phyloP scores from a whole-genome alignment of 352 stramenopile species.

The Phytopythium delawarense region DNA sequence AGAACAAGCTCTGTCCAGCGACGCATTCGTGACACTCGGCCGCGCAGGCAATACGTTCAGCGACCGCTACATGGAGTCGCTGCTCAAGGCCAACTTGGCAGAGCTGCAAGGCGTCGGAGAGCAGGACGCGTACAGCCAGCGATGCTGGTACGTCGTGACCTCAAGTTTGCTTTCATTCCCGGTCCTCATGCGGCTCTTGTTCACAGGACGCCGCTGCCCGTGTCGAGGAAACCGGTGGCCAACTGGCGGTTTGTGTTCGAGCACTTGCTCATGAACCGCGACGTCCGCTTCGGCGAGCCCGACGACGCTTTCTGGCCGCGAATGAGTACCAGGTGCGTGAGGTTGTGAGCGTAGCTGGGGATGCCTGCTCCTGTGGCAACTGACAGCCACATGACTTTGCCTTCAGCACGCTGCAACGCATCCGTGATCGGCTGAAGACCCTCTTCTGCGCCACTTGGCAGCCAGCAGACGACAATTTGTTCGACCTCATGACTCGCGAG shows the following conservation, averaged over 20 bases:
- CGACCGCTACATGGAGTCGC: slow-evolving; percentile 38
- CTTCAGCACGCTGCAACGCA: slow-evolving; percentile 49
- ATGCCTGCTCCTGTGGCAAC: slow-evolving; percentile 2
- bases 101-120: slow-evolving; percentile 38
- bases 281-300: not conserved
- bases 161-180: not conserved
- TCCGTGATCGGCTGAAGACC: slow-evolving; percentile 53
- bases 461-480: slow-evolving; percentile 44
- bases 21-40: slow-evolving; percentile 22
- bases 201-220: slow-evolving; percentile 47
- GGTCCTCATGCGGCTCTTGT: not conserved
- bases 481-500: slow-evolving; percentile 11
- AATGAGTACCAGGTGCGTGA: slow-evolving; percentile 25
- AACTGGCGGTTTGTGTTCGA: slow-evolving; percentile 73
- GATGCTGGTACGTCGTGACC: slow-evolving; percentile 31
- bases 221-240: slow-evolving; percentile 51
- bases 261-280: slow-evolving; percentile 24
- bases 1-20: slow-evolving; percentile 9
- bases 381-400: not conserved
- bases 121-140: slow-evolving; percentile 24
- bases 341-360: not conserved
- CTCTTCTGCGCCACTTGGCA: slow-evolving; percentile 49
- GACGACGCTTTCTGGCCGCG: slow-evolving; percentile 19
- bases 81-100: slow-evolving; percentile 38
- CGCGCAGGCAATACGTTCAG: slow-evolving; percentile 31